Evolutionary conservation across 257 asterid species (phyloP).

Genomic region (Solanum pimpinellifolium): DNA sequence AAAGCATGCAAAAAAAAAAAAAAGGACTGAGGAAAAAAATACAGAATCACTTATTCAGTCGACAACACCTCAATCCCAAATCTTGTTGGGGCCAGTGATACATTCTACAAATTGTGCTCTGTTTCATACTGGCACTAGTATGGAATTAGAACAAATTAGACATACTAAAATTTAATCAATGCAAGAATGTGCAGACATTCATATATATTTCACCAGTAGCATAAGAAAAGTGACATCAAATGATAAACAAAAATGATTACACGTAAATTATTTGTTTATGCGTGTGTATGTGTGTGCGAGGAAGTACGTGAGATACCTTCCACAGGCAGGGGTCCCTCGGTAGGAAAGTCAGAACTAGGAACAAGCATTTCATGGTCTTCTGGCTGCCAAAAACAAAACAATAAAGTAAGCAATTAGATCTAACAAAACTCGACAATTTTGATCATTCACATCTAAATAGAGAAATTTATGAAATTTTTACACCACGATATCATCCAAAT

Average conservation of each 20-base stretch:
- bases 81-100: background rate
- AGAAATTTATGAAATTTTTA: background rate
- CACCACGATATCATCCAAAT: background rate
- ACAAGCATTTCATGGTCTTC: constrained; percentile 62
- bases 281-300: background rate
- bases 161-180: background rate
- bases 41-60: background rate
- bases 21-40: background rate
- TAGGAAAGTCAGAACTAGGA: constrained; percentile 40
- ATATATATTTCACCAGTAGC: background rate
- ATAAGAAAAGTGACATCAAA: background rate
- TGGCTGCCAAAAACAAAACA: constrained; percentile 24
- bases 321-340: constrained; percentile 60
- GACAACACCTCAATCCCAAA: background rate
- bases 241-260: background rate
- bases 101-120: background rate
- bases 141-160: background rate
- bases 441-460: background rate
- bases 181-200: background rate
- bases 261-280: background rate
- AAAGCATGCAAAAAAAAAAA: background rate
- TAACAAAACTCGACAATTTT: constrained; percentile 8
- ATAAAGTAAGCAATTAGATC: constrained; percentile 18
- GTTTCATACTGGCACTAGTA: background rate
- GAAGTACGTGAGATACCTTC: constrained; percentile 37